Base-by-base conservation (phyloP, 805 yeast genomes). In the Starmerella stigmatis region DNA sequence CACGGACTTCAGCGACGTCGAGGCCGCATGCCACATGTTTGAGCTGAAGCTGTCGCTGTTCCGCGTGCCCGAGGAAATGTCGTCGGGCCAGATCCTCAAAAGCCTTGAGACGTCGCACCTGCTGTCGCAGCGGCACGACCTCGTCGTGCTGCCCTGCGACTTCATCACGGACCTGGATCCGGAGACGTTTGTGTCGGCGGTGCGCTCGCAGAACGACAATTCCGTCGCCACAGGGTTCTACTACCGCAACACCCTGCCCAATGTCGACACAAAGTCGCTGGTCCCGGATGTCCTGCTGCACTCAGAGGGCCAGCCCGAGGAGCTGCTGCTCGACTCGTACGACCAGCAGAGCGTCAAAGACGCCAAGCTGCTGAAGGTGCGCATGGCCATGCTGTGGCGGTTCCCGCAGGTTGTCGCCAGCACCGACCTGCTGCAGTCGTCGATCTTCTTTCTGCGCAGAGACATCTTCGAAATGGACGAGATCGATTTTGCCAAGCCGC, bases 101-200 rank as follows among this genome's bases (percentile, higher is more conserved):
- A 28, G 37, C 11, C 34, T 57, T 34, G 22, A 44, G 16, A 7
- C 16, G 21, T 26, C 46, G 26, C 41, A 35, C 13, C 42, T 40
- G 11, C 27, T 51, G 20, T 47, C 40, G 31, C 48, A 53, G 41
- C 54, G 54, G 42, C 58, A 70, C 27, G 79, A 79, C 59, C 79
- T 86, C 57, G 84, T 86, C n/a, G 63, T 92, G 26, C 65, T 92
- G 45, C 96, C 97, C 7, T 89, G 96, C 66, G 98, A 94, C 62
- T 84, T 92, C 60, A 70, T 94, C 44, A 86, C 97, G 2, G 89
- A 88, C 60, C 68, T 89, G 30, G 94, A 95, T 3, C 95, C 97
- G 10, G 89, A 84, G 57, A 80, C 81, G 16, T 70, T 92, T 26
- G 76, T 86, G 36, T 94, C 89, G 58, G 82, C 81, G 41, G 88